A percentile compares a stretch with the other conserved stretches of the same genome.
Conservation (phyloP, 805 yeast genomes). For the Candida nitratophila region DNA sequence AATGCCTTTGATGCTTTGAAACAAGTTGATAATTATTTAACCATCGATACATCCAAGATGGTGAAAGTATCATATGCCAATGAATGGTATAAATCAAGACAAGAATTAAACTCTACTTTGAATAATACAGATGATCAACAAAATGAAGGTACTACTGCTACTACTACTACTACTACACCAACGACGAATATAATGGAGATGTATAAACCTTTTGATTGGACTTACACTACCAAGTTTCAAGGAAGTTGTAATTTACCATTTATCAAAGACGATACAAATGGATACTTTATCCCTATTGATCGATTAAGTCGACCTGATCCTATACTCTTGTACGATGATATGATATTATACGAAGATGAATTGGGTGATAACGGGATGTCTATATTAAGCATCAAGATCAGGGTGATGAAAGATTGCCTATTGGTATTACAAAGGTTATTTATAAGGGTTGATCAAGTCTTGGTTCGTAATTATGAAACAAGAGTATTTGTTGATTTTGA, state of each 20-base stretch:
- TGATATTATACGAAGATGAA: constrained; percentile 88
- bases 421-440: constrained; percentile 71
- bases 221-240: constrained; percentile 74
- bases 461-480: constrained; percentile 78
- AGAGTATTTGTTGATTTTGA: constrained; percentile 75
- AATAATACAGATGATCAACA: constrained; percentile 12
- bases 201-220: constrained; percentile 92
- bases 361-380: constrained; percentile 94
- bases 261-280: constrained; percentile 18
- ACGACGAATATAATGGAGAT: constrained; percentile 39
- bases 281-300: constrained; percentile 53
- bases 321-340: constrained; percentile 82
- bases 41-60: constrained; percentile 32
- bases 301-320: constrained; percentile 72
- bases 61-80: constrained; percentile 79
- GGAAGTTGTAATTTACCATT: constrained; percentile 39
- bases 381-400: constrained; percentile 63
- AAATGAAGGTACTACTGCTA: not conserved
- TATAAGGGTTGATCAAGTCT: constrained; percentile 83
- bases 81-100: constrained; percentile 59
- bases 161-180: not conserved
- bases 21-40: constrained; percentile 36
- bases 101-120: constrained; percentile 12
- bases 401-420: constrained; percentile 84
- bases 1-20: constrained; percentile 73